Evolutionary conservation across 2,329 filamentous ascomycete genomes (phyloP), one percentile per base, ranked within the genome.

Genomic region (Incumbomyces lentus): DNA sequence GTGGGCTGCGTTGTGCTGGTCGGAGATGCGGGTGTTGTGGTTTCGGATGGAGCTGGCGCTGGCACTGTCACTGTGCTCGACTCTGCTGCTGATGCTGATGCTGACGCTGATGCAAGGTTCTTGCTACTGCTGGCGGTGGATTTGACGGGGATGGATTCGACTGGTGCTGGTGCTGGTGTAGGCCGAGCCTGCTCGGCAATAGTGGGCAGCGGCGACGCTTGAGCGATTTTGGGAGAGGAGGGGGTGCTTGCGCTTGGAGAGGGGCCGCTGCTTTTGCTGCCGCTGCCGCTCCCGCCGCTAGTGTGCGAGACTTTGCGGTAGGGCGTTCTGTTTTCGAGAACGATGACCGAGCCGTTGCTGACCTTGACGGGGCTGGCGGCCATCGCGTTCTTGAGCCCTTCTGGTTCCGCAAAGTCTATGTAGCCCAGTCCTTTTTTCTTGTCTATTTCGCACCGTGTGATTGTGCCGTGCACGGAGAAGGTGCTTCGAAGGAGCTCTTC

Each of bases 361-460:
- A 96, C 82, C 16, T 82, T 70, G 26, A 95, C 75, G 0, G 86
- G 86, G 59, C 87, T 93, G 11, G 84, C 85, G 13, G 79, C 75
- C 59, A 95, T 80, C 4, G 90, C 90, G 59, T 85, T 87, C 57
- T 78, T 77, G 19, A 96, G 71, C 8, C 76, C 74, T 7, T 81
- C 79, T 1, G 82, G 74, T 17, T 87, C 81, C 8, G 77, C 75
- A 67, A 95, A 96, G 52, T 95, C 86, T 33, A 94, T 82, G 61
- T 95, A 95, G 2, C 88, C 90, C 58, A 95, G 94, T 0, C 88
- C 88, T 64, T 95, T 95, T 59, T 89, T 84, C 64, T 88, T 89
- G 62, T 96, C 90, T 45, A 96, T 90, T 58, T 95, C 90, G 14
- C 95, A 86, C 54, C 79, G 83, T 0, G 78, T 78, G 38, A 95